A percentile compares a stretch with the other conserved stretches of the same genome.
phyloP scores from a whole-genome alignment of 1,284 basidiomycete genomes.

The Phenoliferia sp. region DNA sequence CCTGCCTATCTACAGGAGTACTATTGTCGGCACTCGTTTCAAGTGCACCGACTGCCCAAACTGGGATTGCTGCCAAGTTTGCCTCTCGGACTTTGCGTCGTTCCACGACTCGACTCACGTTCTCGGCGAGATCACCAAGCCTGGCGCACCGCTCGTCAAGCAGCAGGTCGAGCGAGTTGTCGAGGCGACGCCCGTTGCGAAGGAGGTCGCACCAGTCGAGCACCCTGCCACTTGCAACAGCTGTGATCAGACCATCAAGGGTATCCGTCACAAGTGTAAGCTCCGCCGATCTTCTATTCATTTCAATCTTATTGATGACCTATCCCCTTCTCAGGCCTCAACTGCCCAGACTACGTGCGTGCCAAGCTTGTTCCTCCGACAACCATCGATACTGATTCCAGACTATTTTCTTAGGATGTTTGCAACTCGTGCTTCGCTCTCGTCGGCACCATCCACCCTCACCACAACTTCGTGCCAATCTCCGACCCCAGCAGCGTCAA shows the following conservation, averaged over 20 bases:
- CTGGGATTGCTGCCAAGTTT: slow-evolving; percentile 49
- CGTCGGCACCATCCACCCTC: slow-evolving; percentile 21
- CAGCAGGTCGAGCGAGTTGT: neutral
- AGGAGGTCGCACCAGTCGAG: neutral
- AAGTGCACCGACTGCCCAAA: slow-evolving; percentile 40
- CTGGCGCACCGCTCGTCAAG: neutral
- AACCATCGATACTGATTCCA: neutral
- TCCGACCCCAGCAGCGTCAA: slow-evolving; percentile 2
- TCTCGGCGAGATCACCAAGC: slow-evolving; percentile 18
- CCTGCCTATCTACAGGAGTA: slow-evolving; percentile 31
- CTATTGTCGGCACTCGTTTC: slow-evolving; percentile 35
- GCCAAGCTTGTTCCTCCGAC: neutral
- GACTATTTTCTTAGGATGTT: slow-evolving; percentile 4
- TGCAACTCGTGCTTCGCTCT: slow-evolving; percentile 10
- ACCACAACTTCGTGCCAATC: slow-evolving; percentile 29
- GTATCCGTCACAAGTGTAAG: slow-evolving; percentile 60
- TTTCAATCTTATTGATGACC: neutral
- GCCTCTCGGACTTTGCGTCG: slow-evolving; percentile 10
- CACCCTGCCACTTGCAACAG: slow-evolving; percentile 38
- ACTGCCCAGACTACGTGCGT: slow-evolving; percentile 23
- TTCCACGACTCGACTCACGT: slow-evolving; percentile 17
- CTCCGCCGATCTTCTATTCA: too few relatives aligned
- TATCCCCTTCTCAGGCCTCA: slow-evolving; percentile 4
- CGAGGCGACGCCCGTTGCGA: neutral
- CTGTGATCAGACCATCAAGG: slow-evolving; percentile 57